These are phyloP conservation scores for Suillus alpinus DNA, from an alignment of 768 basidiomycete species.

Conservation along the genomic window DNA sequence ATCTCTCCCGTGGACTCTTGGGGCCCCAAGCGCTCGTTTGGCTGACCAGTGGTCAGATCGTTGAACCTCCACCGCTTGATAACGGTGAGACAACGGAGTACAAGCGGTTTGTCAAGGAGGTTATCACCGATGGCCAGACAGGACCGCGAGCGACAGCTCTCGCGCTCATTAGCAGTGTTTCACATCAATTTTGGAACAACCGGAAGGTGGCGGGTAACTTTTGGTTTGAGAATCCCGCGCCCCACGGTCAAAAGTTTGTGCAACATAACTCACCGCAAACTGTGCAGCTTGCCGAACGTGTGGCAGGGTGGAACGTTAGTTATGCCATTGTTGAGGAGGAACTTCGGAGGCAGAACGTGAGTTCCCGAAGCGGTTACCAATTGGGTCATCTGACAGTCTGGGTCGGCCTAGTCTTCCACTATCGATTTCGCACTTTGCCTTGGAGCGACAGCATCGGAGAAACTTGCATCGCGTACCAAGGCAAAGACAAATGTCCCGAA, in stretches of 20 bases:
- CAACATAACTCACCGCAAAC: slow-evolving; percentile 78
- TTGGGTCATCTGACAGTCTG: slow-evolving; percentile 17
- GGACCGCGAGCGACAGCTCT: slow-evolving; percentile 90
- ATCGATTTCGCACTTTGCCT: slow-evolving; percentile 95
- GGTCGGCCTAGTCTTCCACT: slow-evolving; percentile 74
- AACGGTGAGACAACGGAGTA: slow-evolving; percentile 96
- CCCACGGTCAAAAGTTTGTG: slow-evolving; percentile 53
- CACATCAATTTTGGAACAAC: slow-evolving; percentile 78
- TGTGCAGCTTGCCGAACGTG: slow-evolving; percentile 82
- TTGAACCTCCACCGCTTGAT: slow-evolving; percentile 86
- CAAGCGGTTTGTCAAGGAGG: slow-evolving; percentile 91
- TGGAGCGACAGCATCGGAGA: slow-evolving; percentile 83
- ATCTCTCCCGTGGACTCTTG: slow-evolving; percentile 88
- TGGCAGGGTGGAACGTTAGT: slow-evolving; percentile 86
- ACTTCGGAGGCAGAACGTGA: slow-evolving; percentile 91
- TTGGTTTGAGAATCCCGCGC: slow-evolving; percentile 65
- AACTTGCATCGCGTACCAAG: slow-evolving; percentile 79
- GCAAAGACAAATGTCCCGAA: slow-evolving; percentile 46
- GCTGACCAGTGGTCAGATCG: slow-evolving; percentile 83
- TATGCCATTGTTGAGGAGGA: slow-evolving; percentile 89
- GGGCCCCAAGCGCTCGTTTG: slow-evolving; percentile 91
- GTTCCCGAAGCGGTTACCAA: slow-evolving; percentile 32
- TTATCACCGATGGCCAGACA: slow-evolving; percentile 92
- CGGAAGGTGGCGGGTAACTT: slow-evolving; percentile 70
- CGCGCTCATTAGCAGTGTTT: slow-evolving; percentile 79